Conservation (phyloP, 208 protist genomes). For the Trypanosoma boissoni region DNA sequence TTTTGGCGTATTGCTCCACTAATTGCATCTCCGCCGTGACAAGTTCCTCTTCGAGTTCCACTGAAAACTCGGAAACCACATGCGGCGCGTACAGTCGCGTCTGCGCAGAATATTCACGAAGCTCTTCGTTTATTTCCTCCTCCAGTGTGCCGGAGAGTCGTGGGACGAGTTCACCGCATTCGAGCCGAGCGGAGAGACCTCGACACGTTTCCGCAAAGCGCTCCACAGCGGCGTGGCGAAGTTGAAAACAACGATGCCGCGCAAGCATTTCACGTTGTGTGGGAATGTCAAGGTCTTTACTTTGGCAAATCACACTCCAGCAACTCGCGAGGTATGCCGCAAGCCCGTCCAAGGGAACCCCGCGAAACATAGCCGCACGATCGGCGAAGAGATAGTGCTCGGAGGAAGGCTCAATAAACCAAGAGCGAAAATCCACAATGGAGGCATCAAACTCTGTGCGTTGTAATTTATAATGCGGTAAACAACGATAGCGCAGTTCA, state of each 20-base stretch:
- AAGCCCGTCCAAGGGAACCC: conserved; percentile 84
- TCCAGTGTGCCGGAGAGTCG: conserved; percentile 58
- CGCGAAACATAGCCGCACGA: conserved; percentile 71
- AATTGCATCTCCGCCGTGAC: conserved; percentile 44
- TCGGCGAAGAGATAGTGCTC: conserved; percentile 63
- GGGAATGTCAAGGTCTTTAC: conserved; percentile 96
- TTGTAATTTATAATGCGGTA: conserved; percentile 88
- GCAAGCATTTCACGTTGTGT: conserved; percentile 96
- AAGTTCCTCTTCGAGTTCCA: conserved; percentile 57
- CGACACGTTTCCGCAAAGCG: conserved; percentile 51
- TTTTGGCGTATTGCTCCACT: conserved; percentile 49
- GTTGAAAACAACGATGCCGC: conserved; percentile 92
- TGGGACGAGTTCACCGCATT: conserved; percentile 58
- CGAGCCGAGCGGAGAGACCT: conserved; percentile 48
- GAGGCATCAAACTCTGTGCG: conserved; percentile 50
- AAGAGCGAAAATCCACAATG: conserved; percentile 42
- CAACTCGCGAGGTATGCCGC: conserved; percentile 81
- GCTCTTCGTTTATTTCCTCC: conserved; percentile 37
- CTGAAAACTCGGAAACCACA: conserved; percentile 35
- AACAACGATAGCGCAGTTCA: conserved; percentile 59
- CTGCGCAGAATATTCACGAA: conserved; percentile 44
- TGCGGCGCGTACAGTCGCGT: conserved; percentile 66
- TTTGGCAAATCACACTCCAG: conserved; percentile 92
- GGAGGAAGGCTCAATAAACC: conserved; percentile 45
- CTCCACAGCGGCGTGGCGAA: conserved; percentile 46